Conservation (phyloP, 331 rosid species). For the Quercus tomentella region DNA sequence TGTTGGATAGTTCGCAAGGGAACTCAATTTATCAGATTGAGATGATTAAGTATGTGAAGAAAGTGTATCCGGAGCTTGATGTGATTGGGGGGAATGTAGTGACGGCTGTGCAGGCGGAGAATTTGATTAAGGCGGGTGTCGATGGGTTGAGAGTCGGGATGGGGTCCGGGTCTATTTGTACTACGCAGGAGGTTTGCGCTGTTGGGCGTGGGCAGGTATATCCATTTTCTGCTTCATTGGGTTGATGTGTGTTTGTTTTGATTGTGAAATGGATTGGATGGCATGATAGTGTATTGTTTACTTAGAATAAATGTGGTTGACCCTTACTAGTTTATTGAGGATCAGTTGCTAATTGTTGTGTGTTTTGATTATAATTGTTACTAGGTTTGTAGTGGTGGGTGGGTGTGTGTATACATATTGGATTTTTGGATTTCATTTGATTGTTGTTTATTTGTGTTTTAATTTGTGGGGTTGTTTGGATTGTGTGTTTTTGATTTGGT, state of each 20-base stretch:
- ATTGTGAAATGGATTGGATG: not conserved
- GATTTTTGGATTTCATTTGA: no score
- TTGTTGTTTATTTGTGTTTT: no score
- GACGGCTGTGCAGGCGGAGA: conserved; percentile 81
- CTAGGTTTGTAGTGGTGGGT: no score
- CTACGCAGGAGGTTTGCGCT: conserved; percentile 95
- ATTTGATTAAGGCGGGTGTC: conserved; percentile 81
- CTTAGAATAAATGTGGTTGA: no score
- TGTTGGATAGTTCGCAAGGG: conserved; percentile 92
- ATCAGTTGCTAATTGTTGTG: no score
- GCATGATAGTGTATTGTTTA: no score
- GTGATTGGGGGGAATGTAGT: conserved; percentile 97
- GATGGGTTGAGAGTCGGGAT: conserved; percentile 94
- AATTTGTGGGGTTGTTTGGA: not conserved
- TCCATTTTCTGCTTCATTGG: not conserved
- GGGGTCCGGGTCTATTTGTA: conserved; percentile 98
- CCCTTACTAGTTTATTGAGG: no score
- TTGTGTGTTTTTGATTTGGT: no score
- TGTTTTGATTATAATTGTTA: no score
- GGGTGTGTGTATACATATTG: no score
- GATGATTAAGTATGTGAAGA: conserved; percentile 81
- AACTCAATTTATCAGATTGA: conserved; percentile 82
- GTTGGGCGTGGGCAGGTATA: conserved; percentile 98
- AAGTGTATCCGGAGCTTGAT: conserved; percentile 56
- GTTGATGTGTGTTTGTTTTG: not conserved